Percentiles rank a stretch among this genome's conserved stretches.
phyloP scores from a whole-genome alignment of 768 basidiomycete genomes.

The Mycena sanguinolenta region DNA sequence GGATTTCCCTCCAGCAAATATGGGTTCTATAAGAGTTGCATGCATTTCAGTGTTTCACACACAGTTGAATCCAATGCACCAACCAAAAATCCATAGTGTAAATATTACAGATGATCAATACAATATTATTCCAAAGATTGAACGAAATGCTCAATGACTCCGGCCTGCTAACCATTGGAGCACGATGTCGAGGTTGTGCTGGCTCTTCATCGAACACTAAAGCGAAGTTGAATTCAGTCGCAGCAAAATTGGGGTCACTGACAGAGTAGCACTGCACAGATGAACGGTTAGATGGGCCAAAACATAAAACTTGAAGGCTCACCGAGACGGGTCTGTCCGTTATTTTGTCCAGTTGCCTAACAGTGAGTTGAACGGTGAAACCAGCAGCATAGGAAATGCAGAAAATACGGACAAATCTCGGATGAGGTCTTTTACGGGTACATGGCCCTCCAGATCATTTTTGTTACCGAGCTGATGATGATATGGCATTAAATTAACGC shows the following conservation, averaged over 20 bases:
- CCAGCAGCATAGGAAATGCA: conserved; percentile 3
- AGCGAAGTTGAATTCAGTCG: conserved; percentile 7
- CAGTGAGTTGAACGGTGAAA: not conserved
- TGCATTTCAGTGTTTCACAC: too few species aligned
- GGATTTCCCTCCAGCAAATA: too few species aligned
- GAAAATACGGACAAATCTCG: conserved; percentile 69
- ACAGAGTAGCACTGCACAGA: conserved; percentile 82
- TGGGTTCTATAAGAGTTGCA: too few species aligned
- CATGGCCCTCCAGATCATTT: conserved; percentile 85
- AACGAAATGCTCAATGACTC: conserved; percentile 64
- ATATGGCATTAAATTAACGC: conserved; percentile 2
- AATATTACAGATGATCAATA: conserved; percentile 32
- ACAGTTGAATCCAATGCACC: not conserved
- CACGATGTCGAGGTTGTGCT: conserved; percentile 94
- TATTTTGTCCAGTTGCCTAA: conserved; percentile 84
- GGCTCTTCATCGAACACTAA: conserved; percentile 96
- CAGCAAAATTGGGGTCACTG: conserved; percentile 41
- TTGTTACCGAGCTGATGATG: conserved; percentile 86
- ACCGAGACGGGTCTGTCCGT: conserved; percentile 88
- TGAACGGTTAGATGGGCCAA: not conserved
- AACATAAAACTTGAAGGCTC: conserved; percentile 47
- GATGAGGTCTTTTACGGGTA: conserved; percentile 87
- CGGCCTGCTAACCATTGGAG: conserved; percentile 88
- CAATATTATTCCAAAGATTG: conserved; percentile 18
- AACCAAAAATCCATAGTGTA: conserved; percentile 9